phyloP scores from a whole-genome alignment of 148 eudicot species.

The Nyssa sinensis region DNA sequence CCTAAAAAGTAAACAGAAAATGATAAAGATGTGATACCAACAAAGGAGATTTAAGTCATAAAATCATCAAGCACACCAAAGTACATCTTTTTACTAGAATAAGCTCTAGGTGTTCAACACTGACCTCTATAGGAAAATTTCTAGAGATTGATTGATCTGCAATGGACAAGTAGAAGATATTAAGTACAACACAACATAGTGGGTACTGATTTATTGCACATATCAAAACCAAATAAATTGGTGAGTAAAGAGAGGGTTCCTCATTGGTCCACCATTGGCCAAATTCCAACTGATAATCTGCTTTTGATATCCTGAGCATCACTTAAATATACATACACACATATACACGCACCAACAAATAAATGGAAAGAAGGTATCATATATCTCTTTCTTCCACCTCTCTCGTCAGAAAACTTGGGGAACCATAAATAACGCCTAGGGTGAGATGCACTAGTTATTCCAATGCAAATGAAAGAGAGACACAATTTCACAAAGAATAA shows the following conservation, averaged over 20 bases:
- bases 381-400: background rate
- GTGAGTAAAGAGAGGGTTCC: background rate
- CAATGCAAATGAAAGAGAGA: background rate
- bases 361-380: background rate
- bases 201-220: background rate
- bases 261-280: background rate
- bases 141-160: conserved; percentile 33
- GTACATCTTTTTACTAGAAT: background rate
- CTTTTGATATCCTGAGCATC: background rate
- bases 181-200: conserved; percentile 5
- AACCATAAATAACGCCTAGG: too few relatives aligned
- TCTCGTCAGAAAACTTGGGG: background rate
- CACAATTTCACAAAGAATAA: too few relatives aligned
- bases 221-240: background rate
- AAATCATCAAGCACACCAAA: background rate
- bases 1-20: conserved; percentile 32
- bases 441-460: background rate
- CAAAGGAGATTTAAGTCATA: too few relatives aligned
- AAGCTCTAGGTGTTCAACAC: background rate
- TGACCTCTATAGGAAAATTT: conserved; percentile 36
- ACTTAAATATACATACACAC: background rate
- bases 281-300: background rate
- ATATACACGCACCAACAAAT: background rate
- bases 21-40: background rate
- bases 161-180: conserved; percentile 10